Base-by-base conservation (phyloP, 768 basidiomycete genomes). In the Pseudohyphozyma bogoriensis region DNA sequence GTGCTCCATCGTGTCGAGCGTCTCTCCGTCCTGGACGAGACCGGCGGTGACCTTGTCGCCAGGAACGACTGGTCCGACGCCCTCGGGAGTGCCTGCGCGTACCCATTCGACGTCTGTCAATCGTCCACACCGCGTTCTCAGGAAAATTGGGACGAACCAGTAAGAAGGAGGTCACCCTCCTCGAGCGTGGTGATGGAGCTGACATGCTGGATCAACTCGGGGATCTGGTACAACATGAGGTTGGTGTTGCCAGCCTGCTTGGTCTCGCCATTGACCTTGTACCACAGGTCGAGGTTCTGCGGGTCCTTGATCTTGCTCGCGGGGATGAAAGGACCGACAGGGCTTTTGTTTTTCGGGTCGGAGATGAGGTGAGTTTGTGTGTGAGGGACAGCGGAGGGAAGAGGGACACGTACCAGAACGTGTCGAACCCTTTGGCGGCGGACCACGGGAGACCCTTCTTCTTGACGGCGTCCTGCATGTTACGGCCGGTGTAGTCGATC, bases 161-260 rank as follows among this genome's bases (percentile, higher is more conserved):
- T 69, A 16, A 71, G 51, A 35, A 70, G 51, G 16, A 71, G 42
- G 50, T 72, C 68, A 64, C 76, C 68, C 55, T 86, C 91, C 80
- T 95, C 90, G n/a, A 99, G 79, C 0, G 85, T 85, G 91, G 97
- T 95, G 74, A 99, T 92, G 6, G 89, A 26, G 2, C 90, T 92
- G 55, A 93, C 79, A 70, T 93, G 91, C 66, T 86, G 82, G 63
- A 97, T 85, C 52, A 99, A 78, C 20, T 81, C 79, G 1, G 91
- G 89, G 36, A 99, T 90, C 33, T 79, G 79, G 78, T 91, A 92
- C 47, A 95, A 86, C 92, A 97, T 96, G 72, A 92, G 85, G 18
- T 77, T 73, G 7, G 92, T 91, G 29, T 79, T 83, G 3, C 90
- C 92, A 58, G 87, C 79, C 74, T 99, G 95, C 71, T 87, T 91